Evolutionary conservation across 495 filamentous ascomycete genomes (phyloP).

Genomic region (Bacidia rubella): DNA sequence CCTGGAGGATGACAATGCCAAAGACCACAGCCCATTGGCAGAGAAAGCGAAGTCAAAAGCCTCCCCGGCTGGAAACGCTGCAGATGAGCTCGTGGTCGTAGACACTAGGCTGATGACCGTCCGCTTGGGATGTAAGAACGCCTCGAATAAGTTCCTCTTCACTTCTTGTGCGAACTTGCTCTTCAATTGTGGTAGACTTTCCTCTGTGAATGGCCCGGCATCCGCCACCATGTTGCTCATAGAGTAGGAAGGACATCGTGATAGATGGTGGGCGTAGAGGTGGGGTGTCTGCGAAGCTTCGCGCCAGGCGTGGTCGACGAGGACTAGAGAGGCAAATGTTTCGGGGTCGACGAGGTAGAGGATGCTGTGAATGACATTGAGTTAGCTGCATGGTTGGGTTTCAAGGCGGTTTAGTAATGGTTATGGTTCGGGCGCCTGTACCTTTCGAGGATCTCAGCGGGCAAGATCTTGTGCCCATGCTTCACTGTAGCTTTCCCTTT

Average conservation of each 20-base stretch:
- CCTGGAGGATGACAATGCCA: slow-evolving; percentile 76
- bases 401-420: too few relatives aligned
- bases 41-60: slow-evolving; percentile 75
- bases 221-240: slow-evolving; percentile 34
- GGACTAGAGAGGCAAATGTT: slow-evolving; percentile 67
- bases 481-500: slow-evolving; percentile 7
- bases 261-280: slow-evolving; percentile 66
- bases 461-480: slow-evolving; percentile 7
- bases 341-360: slow-evolving; percentile 61
- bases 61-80: slow-evolving; percentile 66
- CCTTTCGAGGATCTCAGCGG: slow-evolving; percentile 15
- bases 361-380: slow-evolving; percentile 39
- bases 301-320: slow-evolving; percentile 71
- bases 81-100: slow-evolving; percentile 68
- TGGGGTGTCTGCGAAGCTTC: slow-evolving; percentile 53
- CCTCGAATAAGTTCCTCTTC: slow-evolving; percentile 68
- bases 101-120: slow-evolving; percentile 69
- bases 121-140: slow-evolving; percentile 54
- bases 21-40: slow-evolving; percentile 53
- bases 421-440: slow-evolving; percentile 6
- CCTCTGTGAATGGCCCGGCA: slow-evolving; percentile 31
- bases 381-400: not conserved
- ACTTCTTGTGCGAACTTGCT: slow-evolving; percentile 55
- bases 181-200: slow-evolving; percentile 47
- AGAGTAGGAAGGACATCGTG: slow-evolving; percentile 54